phyloP scores from a whole-genome alignment of 164 flowering plant species.

The Vitis rotundifolia region DNA sequence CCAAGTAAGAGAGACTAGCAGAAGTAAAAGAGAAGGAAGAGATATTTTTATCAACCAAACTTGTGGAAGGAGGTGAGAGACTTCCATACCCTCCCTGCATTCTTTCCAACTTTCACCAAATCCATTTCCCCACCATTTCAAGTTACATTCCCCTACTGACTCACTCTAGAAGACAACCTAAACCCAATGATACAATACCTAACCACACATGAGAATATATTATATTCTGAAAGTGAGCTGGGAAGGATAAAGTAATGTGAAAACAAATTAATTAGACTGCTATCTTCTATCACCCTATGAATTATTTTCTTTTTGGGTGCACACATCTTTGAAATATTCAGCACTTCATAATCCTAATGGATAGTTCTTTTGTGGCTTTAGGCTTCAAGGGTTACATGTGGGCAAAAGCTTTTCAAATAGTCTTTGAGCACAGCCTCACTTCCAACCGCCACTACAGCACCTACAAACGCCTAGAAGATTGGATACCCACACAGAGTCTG shows the following conservation, averaged over 20 bases:
- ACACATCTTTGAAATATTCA: no score
- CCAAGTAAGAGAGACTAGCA: no score
- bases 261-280: not conserved
- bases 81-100: not conserved
- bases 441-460: not conserved
- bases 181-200: constrained; percentile 1
- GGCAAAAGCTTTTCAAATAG: constrained; percentile 14
- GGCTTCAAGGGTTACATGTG: constrained; percentile 2
- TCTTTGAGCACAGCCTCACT: not conserved
- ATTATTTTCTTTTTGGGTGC: no score
- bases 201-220: not conserved
- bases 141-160: not conserved
- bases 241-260: not conserved
- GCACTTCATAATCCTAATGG: no score
- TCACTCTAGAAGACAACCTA: not conserved
- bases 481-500: constrained; percentile 8
- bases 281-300: no score
- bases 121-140: not conserved
- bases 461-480: not conserved
- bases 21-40: no score
- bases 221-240: not conserved
- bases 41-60: not conserved
- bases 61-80: not conserved
- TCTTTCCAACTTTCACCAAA: constrained; percentile 9
- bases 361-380: no score